Percentiles rank a stretch among this genome's conserved stretches.
Evolutionary conservation across 2,329 filamentous ascomycete species (phyloP).

Genomic region (Alternaria alternata): DNA sequence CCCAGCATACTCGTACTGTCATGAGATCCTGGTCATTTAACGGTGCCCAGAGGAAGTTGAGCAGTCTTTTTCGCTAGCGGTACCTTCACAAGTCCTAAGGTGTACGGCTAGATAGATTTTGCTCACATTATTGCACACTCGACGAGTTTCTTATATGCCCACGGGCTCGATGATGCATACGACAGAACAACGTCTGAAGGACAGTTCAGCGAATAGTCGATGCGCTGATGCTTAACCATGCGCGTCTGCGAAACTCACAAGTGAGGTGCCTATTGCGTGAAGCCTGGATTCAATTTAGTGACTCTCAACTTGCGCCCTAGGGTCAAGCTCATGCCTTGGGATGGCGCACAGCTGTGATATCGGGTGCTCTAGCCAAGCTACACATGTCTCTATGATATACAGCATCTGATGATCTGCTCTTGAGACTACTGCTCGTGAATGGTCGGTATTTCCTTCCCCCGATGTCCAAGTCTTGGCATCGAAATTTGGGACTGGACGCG

Average conservation of each 20-base stretch:
- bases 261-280: background rate
- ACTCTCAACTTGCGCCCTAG: background rate
- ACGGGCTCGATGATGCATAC: background rate
- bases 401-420: background rate
- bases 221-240: background rate
- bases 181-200: background rate
- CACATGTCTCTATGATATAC: background rate
- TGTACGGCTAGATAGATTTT: conserved; percentile 97
- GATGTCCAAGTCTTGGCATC: conserved; percentile 26
- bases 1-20: conserved; percentile 75
- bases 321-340: background rate
- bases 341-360: background rate
- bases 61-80: conserved; percentile 99
- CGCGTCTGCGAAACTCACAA: background rate
- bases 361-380: background rate
- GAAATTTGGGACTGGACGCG: conserved; percentile 37
- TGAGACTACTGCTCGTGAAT: background rate
- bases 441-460: conserved; percentile 19
- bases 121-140: conserved; percentile 68
- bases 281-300: background rate
- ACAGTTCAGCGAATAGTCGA: background rate
- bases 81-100: conserved; percentile 79
- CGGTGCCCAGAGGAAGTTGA: conserved; percentile 80
- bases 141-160: background rate
- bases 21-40: conserved; percentile 82